phyloP scores from a whole-genome alignment of 441 rosid genomes.

The Pelargonium myrrhifolium region DNA sequence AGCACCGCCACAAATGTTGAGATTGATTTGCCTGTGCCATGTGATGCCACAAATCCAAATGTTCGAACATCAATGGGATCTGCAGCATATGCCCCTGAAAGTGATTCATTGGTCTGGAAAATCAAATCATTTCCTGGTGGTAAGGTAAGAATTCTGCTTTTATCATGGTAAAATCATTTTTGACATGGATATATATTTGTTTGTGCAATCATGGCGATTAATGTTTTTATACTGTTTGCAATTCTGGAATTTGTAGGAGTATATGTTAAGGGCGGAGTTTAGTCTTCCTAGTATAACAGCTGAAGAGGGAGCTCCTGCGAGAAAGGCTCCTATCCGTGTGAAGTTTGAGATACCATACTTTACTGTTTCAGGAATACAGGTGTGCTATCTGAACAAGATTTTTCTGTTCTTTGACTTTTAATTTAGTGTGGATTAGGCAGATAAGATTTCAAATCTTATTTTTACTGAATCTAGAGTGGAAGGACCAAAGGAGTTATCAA shows the following conservation, averaged over 20 bases:
- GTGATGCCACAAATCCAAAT: conserved; percentile 85
- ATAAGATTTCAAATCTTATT: too few relatives aligned
- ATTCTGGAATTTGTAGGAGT: conserved; percentile 47
- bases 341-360: conserved; percentile 98
- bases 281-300: conserved; percentile 89
- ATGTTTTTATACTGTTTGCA: conserved; percentile 14
- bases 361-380: conserved; percentile 97
- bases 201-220: conserved; percentile 10
- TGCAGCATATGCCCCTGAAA: conserved; percentile 89
- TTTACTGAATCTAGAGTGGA: too few relatives aligned
- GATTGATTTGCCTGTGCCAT: conserved; percentile 85
- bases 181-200: conserved; percentile 3
- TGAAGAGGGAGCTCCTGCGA: conserved; percentile 81
- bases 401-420: not conserved
- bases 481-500: too few relatives aligned
- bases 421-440: too few relatives aligned
- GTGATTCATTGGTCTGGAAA: conserved; percentile 91
- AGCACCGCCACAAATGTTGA: conserved; percentile 96
- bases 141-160: conserved; percentile 48
- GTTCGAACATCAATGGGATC: conserved; percentile 95
- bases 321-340: conserved; percentile 95
- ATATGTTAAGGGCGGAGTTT: conserved; percentile 95
- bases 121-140: conserved; percentile 98
- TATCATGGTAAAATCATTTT: not conserved
- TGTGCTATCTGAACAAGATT: conserved; percentile 11